Evolutionary conservation across 257 asterid genomes (phyloP), one percentile per base, ranked within the genome.

Genomic region (Voacanga thouarsii): DNA sequence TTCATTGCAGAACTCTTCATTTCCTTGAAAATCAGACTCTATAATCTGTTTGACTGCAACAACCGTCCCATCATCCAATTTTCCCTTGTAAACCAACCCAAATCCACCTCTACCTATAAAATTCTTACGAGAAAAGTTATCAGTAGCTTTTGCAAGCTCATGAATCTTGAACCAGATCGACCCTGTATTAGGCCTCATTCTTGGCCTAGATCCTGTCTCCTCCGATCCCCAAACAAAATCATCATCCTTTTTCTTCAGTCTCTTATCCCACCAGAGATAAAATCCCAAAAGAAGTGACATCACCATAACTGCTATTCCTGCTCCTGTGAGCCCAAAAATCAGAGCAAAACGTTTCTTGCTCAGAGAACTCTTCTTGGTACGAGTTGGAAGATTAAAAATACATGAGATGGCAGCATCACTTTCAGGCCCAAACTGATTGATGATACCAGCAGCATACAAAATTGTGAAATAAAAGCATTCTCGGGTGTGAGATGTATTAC

Each of bases 91-190:
- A 23, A 94, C 99, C 76, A 94, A 72, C 69, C 99, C 97, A 56
- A 90, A 94, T 18, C 96, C 96, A 15, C 99, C 98, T 79, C 97
- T 87, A 57, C 98, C 98, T 0, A 94, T 87, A 45, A 92, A 90
- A 74, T 91, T 94, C 83, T 85, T 88, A 1, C 85, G 21, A 11
- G 97, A 89, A 76, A 94, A 92, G 19, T 77, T 77, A 81, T 83
- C 85, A 0, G 97, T 94, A 1, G 97, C 99, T 83, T 81, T 88
- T 85, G 91, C 94, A 57, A 94, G 95, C 61, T 92, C 95, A 53
- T 86, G 86, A 78, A 92, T 83, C 78, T 89, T 86, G 72, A 77
- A 91, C 97, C 97, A 92, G 53, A 90, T 84, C 6, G 97, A 86
- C 26, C 86, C 91, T 11, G 88, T 75, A 12, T 88, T 85, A 21